These are phyloP conservation scores for Benincasa hispida DNA, from an alignment of 306 rosid species.

Conservation along the genomic window DNA sequence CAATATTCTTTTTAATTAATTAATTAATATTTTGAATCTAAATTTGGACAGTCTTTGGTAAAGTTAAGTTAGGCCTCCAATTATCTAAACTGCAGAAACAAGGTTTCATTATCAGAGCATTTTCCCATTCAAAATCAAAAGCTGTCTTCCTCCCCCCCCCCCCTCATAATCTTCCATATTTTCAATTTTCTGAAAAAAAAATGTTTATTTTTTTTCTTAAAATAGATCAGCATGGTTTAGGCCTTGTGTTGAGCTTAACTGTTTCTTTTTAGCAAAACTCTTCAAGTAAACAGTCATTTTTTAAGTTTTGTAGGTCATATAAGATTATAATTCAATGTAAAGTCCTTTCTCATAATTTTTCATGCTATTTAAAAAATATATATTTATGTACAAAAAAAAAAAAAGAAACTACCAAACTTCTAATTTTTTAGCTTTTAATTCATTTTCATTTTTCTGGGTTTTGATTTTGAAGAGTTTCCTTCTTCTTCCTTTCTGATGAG, in stretches of 20 bases:
- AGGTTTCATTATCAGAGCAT: slow-evolving; percentile 36
- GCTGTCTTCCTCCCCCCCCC: too few species aligned
- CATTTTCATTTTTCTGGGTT: slow-evolving; percentile 6
- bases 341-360: slow-evolving; percentile 10
- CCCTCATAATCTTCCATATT: slow-evolving; percentile 12
- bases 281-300: slow-evolving; percentile 7
- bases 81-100: slow-evolving; percentile 50
- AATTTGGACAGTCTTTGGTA: slow-evolving; percentile 48
- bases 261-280: slow-evolving; percentile 6
- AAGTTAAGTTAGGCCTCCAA: slow-evolving; percentile 71
- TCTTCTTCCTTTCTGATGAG: neutral
- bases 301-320: slow-evolving; percentile 8
- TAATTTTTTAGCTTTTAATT: neutral
- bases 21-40: slow-evolving; percentile 37
- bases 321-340: neutral
- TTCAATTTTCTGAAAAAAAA: slow-evolving; percentile 13
- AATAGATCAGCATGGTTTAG: slow-evolving; percentile 17
- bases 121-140: slow-evolving; percentile 49
- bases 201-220: neutral
- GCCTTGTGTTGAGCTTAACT: slow-evolving; percentile 18
- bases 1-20: slow-evolving; percentile 19
- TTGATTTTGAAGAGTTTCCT: neutral
- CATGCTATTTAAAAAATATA: slow-evolving; percentile 8
- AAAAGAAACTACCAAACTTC: neutral
- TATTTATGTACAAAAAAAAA: too few species aligned